Evolutionary conservation across 441 rosid genomes (phyloP).

Genomic region (Populus hybrid): DNA sequence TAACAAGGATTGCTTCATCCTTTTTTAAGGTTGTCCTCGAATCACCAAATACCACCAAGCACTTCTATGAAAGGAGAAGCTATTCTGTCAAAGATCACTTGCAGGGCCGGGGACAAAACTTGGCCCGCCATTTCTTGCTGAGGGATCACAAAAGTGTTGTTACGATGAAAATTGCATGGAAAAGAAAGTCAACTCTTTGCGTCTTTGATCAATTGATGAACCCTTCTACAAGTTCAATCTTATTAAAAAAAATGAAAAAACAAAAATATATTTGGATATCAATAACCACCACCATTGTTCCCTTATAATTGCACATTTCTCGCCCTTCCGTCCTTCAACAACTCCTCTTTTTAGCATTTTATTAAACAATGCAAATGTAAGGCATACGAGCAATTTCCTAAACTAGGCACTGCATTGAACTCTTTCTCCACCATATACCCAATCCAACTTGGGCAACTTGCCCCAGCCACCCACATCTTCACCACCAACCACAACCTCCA

Average conservation of each 20-base stretch:
- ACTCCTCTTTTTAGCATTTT: constrained; percentile 38
- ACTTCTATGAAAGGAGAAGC: constrained; percentile 14
- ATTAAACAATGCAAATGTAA: constrained; percentile 80
- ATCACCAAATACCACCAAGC: background rate
- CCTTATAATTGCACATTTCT: no score
- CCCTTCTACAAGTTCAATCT: no score
- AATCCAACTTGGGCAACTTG: constrained; percentile 44
- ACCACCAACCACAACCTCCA: no score
- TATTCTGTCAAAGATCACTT: constrained; percentile 20
- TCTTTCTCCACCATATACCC: constrained; percentile 89
- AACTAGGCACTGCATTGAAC: constrained; percentile 34
- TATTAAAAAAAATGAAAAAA: no score
- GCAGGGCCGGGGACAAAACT: constrained; percentile 15
- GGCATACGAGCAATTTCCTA: constrained; percentile 71
- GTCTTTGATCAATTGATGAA: no score
- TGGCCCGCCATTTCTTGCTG: constrained; percentile 17
- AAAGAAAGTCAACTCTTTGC: no score
- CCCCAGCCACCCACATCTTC: no score
- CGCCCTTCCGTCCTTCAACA: constrained; percentile 22
- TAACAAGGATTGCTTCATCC: constrained; percentile 5
- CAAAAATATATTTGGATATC: no score
- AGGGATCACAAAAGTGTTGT: no score
- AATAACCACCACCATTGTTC: no score
- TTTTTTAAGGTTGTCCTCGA: constrained; percentile 13
- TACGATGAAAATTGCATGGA: no score